Evolutionary conservation across 257 asterid species (phyloP), one percentile per base, ranked within the genome.

Genomic region (Primulina tabacum): DNA sequence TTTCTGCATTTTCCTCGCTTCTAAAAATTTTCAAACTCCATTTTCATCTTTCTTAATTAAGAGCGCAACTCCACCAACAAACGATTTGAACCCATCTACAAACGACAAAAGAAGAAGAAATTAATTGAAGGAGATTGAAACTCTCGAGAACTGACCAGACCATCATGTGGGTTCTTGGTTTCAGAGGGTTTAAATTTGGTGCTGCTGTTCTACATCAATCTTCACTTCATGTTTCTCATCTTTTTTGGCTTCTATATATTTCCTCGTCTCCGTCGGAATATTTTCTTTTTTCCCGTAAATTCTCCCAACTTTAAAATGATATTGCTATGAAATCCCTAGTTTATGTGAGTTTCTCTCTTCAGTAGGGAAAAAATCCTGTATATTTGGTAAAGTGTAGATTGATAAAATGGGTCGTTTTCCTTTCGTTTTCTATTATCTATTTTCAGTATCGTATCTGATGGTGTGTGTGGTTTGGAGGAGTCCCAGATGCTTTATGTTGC

Each of bases 401-500:
- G 30, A 28, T 28, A 3, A 28, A 28, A 28, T 28, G 30, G 30
- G 30, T 28, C 30, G 30, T 28, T 28, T 28, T 28, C 30, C 30
- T 28, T 28, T 28, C 2, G 4, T 28, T 28, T 28, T 28, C 30
- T 28, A 28, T 28, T 28, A 28, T 4, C 30, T 28, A 28, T 28
- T 28, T 28, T 2, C 30, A 28, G 30, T 2, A 2, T 28, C 29
- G 30, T 28, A 2, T 28, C 29, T 47, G 32, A 8, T 50, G 8
- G 43, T 66, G n/a, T 63, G n/a, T 16, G 37, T 55, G 1, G 56
- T 52, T 60, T 55, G 8, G 29, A 16, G 64, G 64, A 50, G 16
- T 1, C 60, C 43, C 91, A 83, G 87, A 88, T 86, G 82, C 57
- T 86, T 76, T 88, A 78, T 90, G 97, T 90, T 80, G 91, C 89